A percentile compares a stretch with the other conserved stretches of the same genome.
These are phyloP conservation scores for Keithomyces neogunnii DNA, from an alignment of 2,329 filamentous ascomycete species.

Conservation along the genomic window DNA sequence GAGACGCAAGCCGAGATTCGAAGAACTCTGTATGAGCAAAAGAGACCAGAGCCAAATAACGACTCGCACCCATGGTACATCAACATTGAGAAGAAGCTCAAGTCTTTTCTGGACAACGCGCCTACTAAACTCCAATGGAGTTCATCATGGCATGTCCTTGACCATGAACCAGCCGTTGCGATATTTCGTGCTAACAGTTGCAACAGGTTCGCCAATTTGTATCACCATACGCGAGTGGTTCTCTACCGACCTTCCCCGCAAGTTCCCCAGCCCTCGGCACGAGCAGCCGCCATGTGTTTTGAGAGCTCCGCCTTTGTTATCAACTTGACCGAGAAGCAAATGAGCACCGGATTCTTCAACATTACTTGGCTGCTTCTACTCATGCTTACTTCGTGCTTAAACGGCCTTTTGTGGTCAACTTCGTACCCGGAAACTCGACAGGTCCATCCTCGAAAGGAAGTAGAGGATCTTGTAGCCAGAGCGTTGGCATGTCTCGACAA, in stretches of 20 bases:
- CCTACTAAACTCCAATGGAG: constrained; percentile 66
- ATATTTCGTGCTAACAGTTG: background rate
- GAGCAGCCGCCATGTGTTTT: constrained; percentile 75
- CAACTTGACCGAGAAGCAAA: constrained; percentile 69
- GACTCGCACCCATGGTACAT: constrained; percentile 83
- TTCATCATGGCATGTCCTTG: constrained; percentile 64
- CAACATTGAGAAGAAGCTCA: constrained; percentile 69
- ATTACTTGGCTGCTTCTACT: constrained; percentile 92
- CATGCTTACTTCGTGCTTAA: constrained; percentile 83
- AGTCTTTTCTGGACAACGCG: constrained; percentile 68
- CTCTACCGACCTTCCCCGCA: constrained; percentile 89
- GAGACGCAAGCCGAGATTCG: constrained; percentile 82
- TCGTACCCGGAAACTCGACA: constrained; percentile 79
- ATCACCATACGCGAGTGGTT: constrained; percentile 82
- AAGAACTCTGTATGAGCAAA: constrained; percentile 76
- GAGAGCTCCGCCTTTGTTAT: constrained; percentile 78
- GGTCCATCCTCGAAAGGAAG: constrained; percentile 62
- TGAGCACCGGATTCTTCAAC: constrained; percentile 67
- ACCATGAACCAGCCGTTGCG: background rate
- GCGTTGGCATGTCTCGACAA: constrained; percentile 72
- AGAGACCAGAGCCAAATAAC: constrained; percentile 64
- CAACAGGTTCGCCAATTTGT: constrained; percentile 54
- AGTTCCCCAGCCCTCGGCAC: constrained; percentile 71
- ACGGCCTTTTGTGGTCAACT: constrained; percentile 84
- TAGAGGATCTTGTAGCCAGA: constrained; percentile 64